A percentile compares a stretch with the other conserved stretches of the same genome.
These are phyloP conservation scores for Podospora conica DNA, from an alignment of 495 filamentous ascomycete species.

Conservation along the genomic window DNA sequence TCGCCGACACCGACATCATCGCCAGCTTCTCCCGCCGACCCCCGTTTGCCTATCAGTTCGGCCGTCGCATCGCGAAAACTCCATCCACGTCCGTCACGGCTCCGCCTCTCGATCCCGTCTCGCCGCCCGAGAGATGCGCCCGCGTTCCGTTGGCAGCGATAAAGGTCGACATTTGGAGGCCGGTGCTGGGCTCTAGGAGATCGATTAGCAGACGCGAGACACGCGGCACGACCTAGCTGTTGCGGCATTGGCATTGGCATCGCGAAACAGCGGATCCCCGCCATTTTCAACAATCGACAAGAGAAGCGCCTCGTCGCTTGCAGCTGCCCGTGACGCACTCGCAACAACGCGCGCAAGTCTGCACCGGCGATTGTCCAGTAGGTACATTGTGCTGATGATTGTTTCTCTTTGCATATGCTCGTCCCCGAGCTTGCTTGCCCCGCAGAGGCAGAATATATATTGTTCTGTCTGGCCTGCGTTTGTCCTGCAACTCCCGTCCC, in stretches of 20 bases:
- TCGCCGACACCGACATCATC: background rate
- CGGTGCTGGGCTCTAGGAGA: conserved; percentile 18
- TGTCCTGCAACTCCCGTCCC: no score
- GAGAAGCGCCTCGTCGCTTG: background rate
- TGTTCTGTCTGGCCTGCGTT: no score
- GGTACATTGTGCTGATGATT: background rate
- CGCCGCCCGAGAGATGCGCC: conserved; percentile 29
- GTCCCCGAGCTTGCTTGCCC: background rate
- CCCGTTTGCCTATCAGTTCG: conserved; percentile 1
- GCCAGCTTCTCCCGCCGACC: background rate
- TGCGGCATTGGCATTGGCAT: conserved; percentile 2
- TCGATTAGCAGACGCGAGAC: background rate
- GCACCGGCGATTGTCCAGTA: background rate
- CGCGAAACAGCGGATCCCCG: background rate
- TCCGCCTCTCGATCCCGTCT: conserved; percentile 2
- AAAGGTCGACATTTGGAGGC: conserved; percentile 27
- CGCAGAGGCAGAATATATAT: background rate
- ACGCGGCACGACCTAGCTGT: background rate
- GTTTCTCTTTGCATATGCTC: background rate
- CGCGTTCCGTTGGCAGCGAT: conserved; percentile 19
- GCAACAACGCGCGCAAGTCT: no score
- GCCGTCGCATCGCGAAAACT: background rate
- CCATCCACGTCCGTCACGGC: conserved; percentile 15
- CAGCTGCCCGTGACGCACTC: background rate
- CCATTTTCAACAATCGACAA: background rate